Percentiles rank a stretch among this genome's conserved stretches.
Conservation (phyloP, 768 basidiomycete genomes). For the Lactifluus rugatus region DNA sequence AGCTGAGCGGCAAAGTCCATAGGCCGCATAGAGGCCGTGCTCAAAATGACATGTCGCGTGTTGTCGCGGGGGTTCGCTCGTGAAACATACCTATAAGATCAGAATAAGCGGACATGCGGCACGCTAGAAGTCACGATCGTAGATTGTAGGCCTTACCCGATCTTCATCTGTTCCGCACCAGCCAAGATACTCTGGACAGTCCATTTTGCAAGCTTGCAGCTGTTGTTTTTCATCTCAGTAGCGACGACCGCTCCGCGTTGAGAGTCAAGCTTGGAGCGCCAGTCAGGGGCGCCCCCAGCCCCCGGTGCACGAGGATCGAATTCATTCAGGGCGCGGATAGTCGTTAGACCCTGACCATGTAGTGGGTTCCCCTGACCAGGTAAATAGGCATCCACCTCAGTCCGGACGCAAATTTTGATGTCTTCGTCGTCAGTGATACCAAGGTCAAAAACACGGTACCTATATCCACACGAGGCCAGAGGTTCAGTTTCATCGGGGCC, state of each 20-base stretch:
- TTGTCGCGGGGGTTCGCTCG: slow-evolving; percentile 91
- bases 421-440: slow-evolving; percentile 87
- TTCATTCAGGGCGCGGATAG: slow-evolving; percentile 93
- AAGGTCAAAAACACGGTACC: slow-evolving; percentile 92
- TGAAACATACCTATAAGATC: slow-evolving; percentile 70
- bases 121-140: neutral
- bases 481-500: slow-evolving; percentile 89
- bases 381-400: slow-evolving; percentile 91
- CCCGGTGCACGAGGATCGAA: slow-evolving; percentile 88
- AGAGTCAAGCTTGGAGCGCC: slow-evolving; percentile 93
- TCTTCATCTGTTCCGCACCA: slow-evolving; percentile 94
- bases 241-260: slow-evolving; percentile 97
- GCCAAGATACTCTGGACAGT: slow-evolving; percentile 91
- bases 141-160: slow-evolving; percentile 55
- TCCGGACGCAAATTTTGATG: slow-evolving; percentile 82
- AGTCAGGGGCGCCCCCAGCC: slow-evolving; percentile 94
- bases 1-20: slow-evolving; percentile 91
- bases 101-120: slow-evolving; percentile 9
- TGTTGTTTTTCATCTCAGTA: slow-evolving; percentile 99
- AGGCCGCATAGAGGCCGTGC: slow-evolving; percentile 90
- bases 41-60: slow-evolving; percentile 90
- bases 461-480: slow-evolving; percentile 90
- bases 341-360: slow-evolving; percentile 71
- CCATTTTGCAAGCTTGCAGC: slow-evolving; percentile 95
- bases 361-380: slow-evolving; percentile 49